Evolutionary conservation across 208 protist species (phyloP).

Genomic region (Trypanosoma lewisi): DNA sequence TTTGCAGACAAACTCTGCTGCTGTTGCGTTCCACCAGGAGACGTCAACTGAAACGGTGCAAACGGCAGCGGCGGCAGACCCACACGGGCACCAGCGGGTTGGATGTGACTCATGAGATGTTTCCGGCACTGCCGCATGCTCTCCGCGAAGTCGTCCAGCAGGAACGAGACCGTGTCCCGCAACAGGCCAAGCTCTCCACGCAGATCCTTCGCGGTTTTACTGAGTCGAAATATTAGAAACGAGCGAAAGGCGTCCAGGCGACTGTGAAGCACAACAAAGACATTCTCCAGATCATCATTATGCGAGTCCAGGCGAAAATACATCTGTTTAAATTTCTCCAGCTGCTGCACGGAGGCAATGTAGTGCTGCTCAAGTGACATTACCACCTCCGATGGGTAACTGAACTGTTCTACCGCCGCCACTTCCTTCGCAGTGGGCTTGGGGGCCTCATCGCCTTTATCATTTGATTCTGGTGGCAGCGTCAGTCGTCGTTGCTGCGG

Average conservation of each 20-base stretch:
- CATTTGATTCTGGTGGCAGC: too few relatives aligned
- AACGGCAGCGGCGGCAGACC: background rate
- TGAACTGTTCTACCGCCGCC: constrained; percentile 6
- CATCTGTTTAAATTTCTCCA: constrained; percentile 32
- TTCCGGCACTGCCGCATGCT: constrained; percentile 16
- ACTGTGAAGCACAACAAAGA: constrained; percentile 24
- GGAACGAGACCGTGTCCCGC: constrained; percentile 37
- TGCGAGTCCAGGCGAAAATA: constrained; percentile 30
- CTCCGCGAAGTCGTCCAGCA: constrained; percentile 35
- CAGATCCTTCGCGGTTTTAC: constrained; percentile 37
- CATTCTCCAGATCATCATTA: constrained; percentile 36
- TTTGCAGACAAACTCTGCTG: background rate
- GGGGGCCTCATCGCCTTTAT: too few relatives aligned
- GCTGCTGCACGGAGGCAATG: constrained; percentile 28
- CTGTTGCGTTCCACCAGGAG: background rate
- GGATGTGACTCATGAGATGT: background rate
- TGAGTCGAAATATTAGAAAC: constrained; percentile 25
- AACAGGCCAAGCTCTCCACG: constrained; percentile 38
- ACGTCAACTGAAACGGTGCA: background rate
- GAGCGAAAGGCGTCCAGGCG: constrained; percentile 20
- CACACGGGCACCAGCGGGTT: background rate
- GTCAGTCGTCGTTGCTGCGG: background rate
- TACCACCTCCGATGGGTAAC: constrained; percentile 37
- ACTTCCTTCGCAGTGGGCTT: background rate
- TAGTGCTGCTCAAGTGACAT: constrained; percentile 47